Base-by-base conservation (phyloP, 176 grass and related monocot species). In the Dactylis glomerata region DNA sequence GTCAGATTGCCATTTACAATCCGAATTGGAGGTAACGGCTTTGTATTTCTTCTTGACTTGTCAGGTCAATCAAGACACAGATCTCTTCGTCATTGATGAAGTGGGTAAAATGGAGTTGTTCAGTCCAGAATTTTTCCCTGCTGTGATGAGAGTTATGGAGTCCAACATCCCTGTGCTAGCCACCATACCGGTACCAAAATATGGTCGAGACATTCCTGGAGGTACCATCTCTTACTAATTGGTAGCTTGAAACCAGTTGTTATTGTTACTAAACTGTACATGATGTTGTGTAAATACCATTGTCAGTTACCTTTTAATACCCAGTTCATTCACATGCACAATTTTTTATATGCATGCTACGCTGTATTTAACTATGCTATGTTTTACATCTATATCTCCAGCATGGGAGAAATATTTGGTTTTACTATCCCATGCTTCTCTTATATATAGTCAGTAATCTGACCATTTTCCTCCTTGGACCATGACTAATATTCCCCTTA, bases 21-120 rank as follows among this genome's bases (percentile, higher is more conserved):
- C 26, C 8, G 44, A 57, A 55, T 58, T n/a, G 22, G 31, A 54
- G 36, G 37, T 45, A 57, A 57, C 36, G 28, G 45, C 41, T 75
- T 70, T 24, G 33, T 57, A 68, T 75, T 81, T 81, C 41, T 75
- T 84, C n/a, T 93, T 81, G 42, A 42, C 23, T 81, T 81, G 23
- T 83, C 96, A 98, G 93, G 81, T 99, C 55, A 91, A 92, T 67
- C 86, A 92, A 71, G 91, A 78, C 30, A 92, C 79, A 10, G 88
- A 99, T 94, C 91, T 96, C 55, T 99, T 99, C 75, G 82, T 96
- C 67, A 87, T 99, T 54, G 96, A 96, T 78, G 96, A 99, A 92
- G 93, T 96, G 52, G 96, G 93, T 64, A 96, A 99, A 83, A 99
- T 96, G 96, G 96, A 99, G 75, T 61, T 99, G 30, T 96, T 90